Conservation (phyloP, 1,284 basidiomycete species). For the Fomitopsis betulina region DNA sequence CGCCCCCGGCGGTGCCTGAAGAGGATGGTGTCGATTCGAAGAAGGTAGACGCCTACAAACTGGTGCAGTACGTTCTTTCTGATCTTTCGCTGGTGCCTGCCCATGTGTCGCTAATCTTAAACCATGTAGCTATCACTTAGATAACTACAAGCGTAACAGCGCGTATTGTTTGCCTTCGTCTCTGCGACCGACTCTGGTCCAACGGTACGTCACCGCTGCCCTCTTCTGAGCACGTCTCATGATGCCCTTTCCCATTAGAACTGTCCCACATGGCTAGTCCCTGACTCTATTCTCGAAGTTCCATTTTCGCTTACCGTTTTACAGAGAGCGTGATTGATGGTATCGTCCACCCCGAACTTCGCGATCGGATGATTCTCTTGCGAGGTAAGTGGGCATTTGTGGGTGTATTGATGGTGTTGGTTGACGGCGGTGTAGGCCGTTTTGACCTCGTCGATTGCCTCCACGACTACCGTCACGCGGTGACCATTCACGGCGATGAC, state of each 20-base stretch:
- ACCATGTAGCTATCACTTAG: constrained; percentile 66
- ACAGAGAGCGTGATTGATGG: constrained; percentile 85
- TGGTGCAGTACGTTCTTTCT: constrained; percentile 57
- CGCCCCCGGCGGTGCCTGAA: constrained; percentile 21
- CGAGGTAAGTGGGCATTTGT: constrained; percentile 48
- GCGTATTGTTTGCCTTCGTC: constrained; percentile 87
- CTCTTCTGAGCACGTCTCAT: background rate
- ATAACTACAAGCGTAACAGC: constrained; percentile 78
- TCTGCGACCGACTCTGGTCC: constrained; percentile 79
- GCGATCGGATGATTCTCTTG: constrained; percentile 85
- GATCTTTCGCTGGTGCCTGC: background rate
- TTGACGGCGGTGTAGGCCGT: constrained; percentile 43
- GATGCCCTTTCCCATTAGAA: constrained; percentile 36
- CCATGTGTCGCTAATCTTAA: background rate
- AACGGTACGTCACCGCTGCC: constrained; percentile 55
- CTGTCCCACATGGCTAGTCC: constrained; percentile 73
- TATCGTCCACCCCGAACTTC: constrained; percentile 80
- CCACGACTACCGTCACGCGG: constrained; percentile 59
- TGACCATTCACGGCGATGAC: constrained; percentile 84
- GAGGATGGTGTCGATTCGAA: constrained; percentile 62
- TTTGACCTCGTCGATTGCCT: constrained; percentile 76
- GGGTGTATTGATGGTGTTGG: background rate
- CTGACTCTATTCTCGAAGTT: background rate
- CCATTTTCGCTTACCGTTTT: constrained; percentile 1
- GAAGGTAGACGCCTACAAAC: constrained; percentile 72